Base-by-base conservation (phyloP, 1,284 basidiomycete genomes). In the Lignosus rhinocerotis region DNA sequence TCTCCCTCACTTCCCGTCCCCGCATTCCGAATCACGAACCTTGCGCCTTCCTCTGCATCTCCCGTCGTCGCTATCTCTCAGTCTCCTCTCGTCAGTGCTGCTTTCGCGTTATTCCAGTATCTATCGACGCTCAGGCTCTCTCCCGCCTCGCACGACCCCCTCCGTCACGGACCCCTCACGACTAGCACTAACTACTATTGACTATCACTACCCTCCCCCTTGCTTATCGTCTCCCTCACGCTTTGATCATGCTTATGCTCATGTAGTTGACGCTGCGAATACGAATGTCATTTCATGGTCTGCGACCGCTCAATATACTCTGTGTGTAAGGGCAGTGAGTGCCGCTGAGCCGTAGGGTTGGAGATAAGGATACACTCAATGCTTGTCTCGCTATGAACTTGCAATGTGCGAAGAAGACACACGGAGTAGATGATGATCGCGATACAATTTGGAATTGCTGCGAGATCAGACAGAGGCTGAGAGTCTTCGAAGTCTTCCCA, bases 31-130 rank as follows among this genome's bases (percentile, higher is more conserved):
- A 39, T 11, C 36, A 6, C 46, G 25, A 32, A 33, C 32, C 21
- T 41, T 16, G 19, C 31, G 39, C 39, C 6, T 41, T 45, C 50
- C 51, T 42, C 57, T 48, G 51, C 58, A 59, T 55, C 53, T 55
- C 51, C 56, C 57, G 56, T 63, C 59, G 55, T 61, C 54, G 66
- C 66, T 66, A 63, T 68, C 66, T 63, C 61, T 53, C 36, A 25
- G n/a, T 43, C 41, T 43, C 48, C 56, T 61, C 53, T 61, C 58
- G 54, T 60, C 58, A 58, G 62, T 61, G 61, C 56, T 60, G 61
- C 57, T 68, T 56, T 64, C 61, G 56, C 54, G 63, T 63, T 69
- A 60, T 66, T 62, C 59, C 59, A 64, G 58, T 64, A 66, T 59
- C 61, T 61, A 62, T 65, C 59, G 54, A 66, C 64, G 64, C 66